These are phyloP conservation scores for Pleurostoma richardsiae DNA, from an alignment of 2,329 filamentous ascomycete genomes.

Conservation along the genomic window DNA sequence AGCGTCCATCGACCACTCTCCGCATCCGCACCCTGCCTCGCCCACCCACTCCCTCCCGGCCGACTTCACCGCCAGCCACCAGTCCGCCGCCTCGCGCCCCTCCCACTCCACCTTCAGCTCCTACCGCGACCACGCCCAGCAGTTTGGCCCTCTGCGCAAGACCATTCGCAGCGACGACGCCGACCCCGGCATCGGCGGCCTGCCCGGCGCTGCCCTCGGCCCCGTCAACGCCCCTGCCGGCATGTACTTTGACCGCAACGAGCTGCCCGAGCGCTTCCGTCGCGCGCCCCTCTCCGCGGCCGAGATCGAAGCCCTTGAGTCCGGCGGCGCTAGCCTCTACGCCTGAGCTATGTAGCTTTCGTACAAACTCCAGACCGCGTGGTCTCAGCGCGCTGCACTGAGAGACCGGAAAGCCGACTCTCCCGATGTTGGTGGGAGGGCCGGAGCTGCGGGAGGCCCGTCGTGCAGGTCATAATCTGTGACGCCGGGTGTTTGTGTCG, in stretches of 20 bases:
- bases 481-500: no score
- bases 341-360: slow-evolving; percentile 25
- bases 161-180: slow-evolving; percentile 33
- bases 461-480: no score
- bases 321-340: slow-evolving; percentile 68
- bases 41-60: slow-evolving; percentile 59
- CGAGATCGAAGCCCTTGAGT: slow-evolving; percentile 96
- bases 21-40: slow-evolving; percentile 68
- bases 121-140: slow-evolving; percentile 73
- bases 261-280: slow-evolving; percentile 82
- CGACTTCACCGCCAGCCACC: slow-evolving; percentile 33
- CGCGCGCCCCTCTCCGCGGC: slow-evolving; percentile 66
- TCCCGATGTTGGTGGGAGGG: no score
- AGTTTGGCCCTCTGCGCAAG: slow-evolving; percentile 70
- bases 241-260: slow-evolving; percentile 80
- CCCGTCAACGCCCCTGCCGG: slow-evolving; percentile 66
- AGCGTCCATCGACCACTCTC: slow-evolving; percentile 70
- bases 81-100: slow-evolving; percentile 22
- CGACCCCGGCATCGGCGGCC: slow-evolving; percentile 48
- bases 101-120: slow-evolving; percentile 62
- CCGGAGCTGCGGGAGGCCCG: no score
- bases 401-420: no score
- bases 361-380: no score
- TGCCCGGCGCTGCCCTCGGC: slow-evolving; percentile 66
- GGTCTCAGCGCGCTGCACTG: no score